Base-by-base conservation (phyloP, 129 eudicot species). In the Chrysanthemum makinoi region DNA sequence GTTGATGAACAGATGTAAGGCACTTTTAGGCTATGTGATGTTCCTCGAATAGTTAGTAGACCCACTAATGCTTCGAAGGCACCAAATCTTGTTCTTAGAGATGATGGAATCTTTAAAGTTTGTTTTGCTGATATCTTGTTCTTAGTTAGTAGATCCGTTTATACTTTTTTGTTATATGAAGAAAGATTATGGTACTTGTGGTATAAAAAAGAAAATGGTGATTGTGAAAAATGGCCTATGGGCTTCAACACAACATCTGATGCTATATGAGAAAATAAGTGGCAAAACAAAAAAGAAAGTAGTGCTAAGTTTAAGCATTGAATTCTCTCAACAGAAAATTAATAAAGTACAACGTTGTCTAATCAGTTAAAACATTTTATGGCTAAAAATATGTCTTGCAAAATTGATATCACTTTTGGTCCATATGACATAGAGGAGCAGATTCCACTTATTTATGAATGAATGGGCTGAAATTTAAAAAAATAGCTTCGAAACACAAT, bases 251-350 rank as follows among this genome's bases (percentile, higher is more conserved):
- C 83, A 1, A 89, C 93, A 43, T 90, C 96, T 10, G 99, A 90
- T 33, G 99, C 99, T 55, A 94, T 87, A 77, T 94, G 97, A 12
- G 91, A 87, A 72, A 94, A 94, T 75, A 94, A 73, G 97, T 90
- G 30, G 47, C 66, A 75, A n/a, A 68, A 72, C 54, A 77, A 22
- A 68, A 19, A 72, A 17, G 17, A 35, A 64, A 71, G 26, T 65
- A 24, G 47, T 53, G 20, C 13, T 18, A 63, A 5, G 20, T 24
- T 53, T 65, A 30, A 77, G 61, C 59, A 57, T 60, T 28, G 2
- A 48, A 12, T 50, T 19, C 26, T 24, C n/a, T 14, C 48, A 49
- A 39, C 68, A 63, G 35, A 30, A 30, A 30, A 10, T 63, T 24
- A 5, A 63, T 39, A 8, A 39, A 63, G 68, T 7, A 33, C 9